Evolutionary conservation across 139 green algal genomes (phyloP), one percentile per base, ranked within the genome.

Genomic region (Closterium sp.): DNA sequence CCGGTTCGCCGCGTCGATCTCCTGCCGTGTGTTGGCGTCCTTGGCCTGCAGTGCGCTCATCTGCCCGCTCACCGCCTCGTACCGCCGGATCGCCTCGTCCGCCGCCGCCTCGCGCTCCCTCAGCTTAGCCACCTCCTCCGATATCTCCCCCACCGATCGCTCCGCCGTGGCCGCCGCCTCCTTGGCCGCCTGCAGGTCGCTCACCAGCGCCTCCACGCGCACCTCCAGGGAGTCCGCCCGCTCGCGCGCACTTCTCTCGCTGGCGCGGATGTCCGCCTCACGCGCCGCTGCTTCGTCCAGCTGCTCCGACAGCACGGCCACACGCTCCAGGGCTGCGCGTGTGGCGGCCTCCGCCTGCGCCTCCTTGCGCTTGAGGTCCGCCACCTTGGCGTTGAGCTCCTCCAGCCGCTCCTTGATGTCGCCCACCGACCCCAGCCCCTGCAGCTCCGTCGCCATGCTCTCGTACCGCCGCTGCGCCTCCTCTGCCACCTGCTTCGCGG

Each of bases 51-150:
- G 83, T 9, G n/a, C 83, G 1, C 30, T 23, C 83, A 86, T 0
- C 83, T 86, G 83, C 1, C 30, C 83, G 83, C 30, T 86, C 83
- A 86, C 30, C 83, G 83, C 30, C 83, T 86, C 83, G 83, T 86
- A 86, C 83, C 83, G 83, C 83, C 30, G n/a, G 83, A 86, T 86
- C 83, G 83, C 83, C 30, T 86, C 83, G 28, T 86, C 83, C 83
- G 83, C 83, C 83, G 83, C 83, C 0, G 83, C 83, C n/a, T 86
- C 83, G 6, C 83, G n/a, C 9, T 86, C 30, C n/a, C 30, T 34
- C 83, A 86, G 83, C 83, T 86, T 32, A 1, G n/a, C 83, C 83
- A 86, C 83, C 83, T 86, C 83, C 83, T 34, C 25, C 19, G 83
- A 32, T 19, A 86, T 86, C 83, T 34, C 83, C 83, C 83, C 83